phyloP scores from a whole-genome alignment of 495 filamentous ascomycete species.

The Lasiosphaeria ovina region DNA sequence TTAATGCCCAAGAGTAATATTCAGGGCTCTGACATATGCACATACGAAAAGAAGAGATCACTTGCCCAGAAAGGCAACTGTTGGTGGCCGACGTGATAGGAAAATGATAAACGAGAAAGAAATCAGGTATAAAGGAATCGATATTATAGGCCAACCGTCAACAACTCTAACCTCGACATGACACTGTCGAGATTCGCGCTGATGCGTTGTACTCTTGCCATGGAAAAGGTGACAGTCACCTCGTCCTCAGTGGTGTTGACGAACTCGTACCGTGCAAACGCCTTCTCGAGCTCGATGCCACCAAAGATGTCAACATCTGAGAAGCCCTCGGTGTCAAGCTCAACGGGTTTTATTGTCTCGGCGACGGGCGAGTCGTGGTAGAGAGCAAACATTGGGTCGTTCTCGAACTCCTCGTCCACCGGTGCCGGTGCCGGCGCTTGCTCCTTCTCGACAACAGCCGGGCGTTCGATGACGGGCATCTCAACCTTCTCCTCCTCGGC shows the following conservation, averaged over 20 bases:
- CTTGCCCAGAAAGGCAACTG: not conserved
- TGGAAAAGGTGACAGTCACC: slow-evolving; percentile 28
- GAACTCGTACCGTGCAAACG: slow-evolving; percentile 55
- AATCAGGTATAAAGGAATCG: not conserved
- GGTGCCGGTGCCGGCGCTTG: slow-evolving; percentile 29
- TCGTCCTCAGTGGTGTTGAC: slow-evolving; percentile 54
- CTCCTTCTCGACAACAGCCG: slow-evolving; percentile 32
- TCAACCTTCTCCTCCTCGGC: slow-evolving; percentile 52
- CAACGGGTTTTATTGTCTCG: slow-evolving; percentile 11
- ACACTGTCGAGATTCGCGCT: slow-evolving; percentile 38
- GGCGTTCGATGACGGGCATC: slow-evolving; percentile 45
- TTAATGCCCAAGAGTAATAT: not conserved
- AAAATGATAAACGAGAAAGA: not conserved
- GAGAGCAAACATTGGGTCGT: slow-evolving; percentile 56
- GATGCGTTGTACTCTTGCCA: slow-evolving; percentile 42
- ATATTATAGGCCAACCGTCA: slow-evolving; percentile 37
- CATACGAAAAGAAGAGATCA: not conserved
- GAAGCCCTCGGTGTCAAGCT: slow-evolving; percentile 33
- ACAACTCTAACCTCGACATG: slow-evolving; percentile 37
- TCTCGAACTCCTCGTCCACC: slow-evolving; percentile 33
- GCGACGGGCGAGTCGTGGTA: slow-evolving; percentile 52
- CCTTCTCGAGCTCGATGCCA: slow-evolving; percentile 57
- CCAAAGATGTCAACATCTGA: slow-evolving; percentile 49
- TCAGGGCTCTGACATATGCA: not conserved
- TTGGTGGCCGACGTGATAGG: not conserved